These are phyloP conservation scores for Colletotrichum liriopes DNA, from an alignment of 2,329 filamentous ascomycete species.

Conservation along the genomic window DNA sequence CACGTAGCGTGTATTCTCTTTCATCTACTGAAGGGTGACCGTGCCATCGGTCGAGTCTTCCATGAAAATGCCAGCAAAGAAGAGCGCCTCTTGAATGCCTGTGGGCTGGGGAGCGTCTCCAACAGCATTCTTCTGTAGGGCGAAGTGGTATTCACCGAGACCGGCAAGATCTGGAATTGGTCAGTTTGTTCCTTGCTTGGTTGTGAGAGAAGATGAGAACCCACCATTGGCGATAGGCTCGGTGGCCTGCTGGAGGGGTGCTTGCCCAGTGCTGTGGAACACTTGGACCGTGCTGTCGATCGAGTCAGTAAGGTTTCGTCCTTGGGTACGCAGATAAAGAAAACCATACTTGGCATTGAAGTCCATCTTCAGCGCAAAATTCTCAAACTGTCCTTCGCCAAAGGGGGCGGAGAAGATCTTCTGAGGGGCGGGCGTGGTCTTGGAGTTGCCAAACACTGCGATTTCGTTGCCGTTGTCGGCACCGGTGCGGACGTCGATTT, in stretches of 20 bases:
- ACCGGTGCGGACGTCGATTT: constrained; percentile 43
- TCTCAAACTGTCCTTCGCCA: constrained; percentile 40
- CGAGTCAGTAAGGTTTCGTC: not conserved
- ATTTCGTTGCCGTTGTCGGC: constrained; percentile 56
- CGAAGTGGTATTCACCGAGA: constrained; percentile 63
- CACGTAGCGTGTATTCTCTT: not conserved
- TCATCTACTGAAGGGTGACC: constrained; percentile 40
- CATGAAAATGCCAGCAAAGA: constrained; percentile 54
- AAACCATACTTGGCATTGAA: constrained; percentile 30
- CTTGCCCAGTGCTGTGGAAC: constrained; percentile 59
- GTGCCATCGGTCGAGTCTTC: constrained; percentile 47
- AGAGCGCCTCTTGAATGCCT: constrained; percentile 52
- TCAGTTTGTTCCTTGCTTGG: not conserved
- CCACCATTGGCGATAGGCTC: constrained; percentile 55
- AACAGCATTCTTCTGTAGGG: constrained; percentile 60
- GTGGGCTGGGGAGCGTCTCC: constrained; percentile 51
- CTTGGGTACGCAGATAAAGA: constrained; percentile 37
- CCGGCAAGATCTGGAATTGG: constrained; percentile 47
- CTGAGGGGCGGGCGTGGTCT: constrained; percentile 15
- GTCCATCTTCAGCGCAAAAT: constrained; percentile 42
- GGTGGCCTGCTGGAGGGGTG: constrained; percentile 54
- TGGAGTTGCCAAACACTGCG: constrained; percentile 43
- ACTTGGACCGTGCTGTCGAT: constrained; percentile 52
- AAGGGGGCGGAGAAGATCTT: constrained; percentile 42
- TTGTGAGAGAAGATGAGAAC: not conserved